Evolutionary conservation across 371 early-diverging fungal genomes (phyloP), one percentile per base, ranked within the genome.

Genomic region (Mucor velutinosus): DNA sequence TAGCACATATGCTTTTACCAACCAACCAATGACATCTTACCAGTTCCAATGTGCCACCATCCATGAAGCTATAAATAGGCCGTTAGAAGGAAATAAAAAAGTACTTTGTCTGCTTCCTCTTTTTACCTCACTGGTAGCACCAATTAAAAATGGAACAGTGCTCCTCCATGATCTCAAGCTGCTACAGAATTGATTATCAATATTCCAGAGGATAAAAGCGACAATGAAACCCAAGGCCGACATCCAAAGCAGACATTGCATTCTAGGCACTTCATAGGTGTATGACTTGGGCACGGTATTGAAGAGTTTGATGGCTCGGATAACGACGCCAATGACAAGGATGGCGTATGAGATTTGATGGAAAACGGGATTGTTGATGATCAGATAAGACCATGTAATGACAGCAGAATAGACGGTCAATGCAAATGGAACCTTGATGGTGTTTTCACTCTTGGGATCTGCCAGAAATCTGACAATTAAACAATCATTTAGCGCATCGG

Each of bases 11-110:
- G 21, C 62, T 12, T 55, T 21, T 21, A 25, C 17, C 29, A 7
- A 27, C 25, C 25, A 30, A 61, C 30, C 56, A 56, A 56, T 56
- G 14, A n/a, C n/a, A 56, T 56, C 43, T 61, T 72, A 78, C 80
- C 72, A 61, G 82, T 81, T 19, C 77, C 76, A 62, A 93, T 83
- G 74, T 94, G 94, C 94, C 94, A 94, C 87, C 89, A 92, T 7
- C 90, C 90, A 70, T 94, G 94, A n/a, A 92, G 82, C 85, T 94
- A 88, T 55, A 85, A 78, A 43, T 66, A 58, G 64, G 47, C n/a
- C 11, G 47, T 37, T 19, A 57, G 33, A 41, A 60, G 17, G 19
- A 39, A 7, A 41, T 51, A 32, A 43, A 32, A 15, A 37, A 30
- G 5, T 32, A 27, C 30, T 32, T 69, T 25, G 47, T 21, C 3